Conservation (phyloP, 768 basidiomycete species). For the Exsudoporus frostii region DNA sequence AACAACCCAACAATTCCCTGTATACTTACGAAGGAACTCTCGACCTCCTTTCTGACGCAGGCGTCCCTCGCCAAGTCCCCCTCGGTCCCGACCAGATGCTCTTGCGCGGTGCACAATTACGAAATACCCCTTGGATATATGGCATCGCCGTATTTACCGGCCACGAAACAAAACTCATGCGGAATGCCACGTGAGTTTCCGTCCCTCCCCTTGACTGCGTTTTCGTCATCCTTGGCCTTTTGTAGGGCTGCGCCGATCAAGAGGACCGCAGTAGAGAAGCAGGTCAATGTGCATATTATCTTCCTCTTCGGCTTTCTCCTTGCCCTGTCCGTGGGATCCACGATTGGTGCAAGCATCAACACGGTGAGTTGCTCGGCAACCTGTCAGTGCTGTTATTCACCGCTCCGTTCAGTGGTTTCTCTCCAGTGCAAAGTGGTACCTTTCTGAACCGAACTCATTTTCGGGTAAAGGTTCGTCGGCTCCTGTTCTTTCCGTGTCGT, state of each 20-base stretch:
- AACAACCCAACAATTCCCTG: slow-evolving; percentile 95
- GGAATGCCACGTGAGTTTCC: slow-evolving; percentile 86
- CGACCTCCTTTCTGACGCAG: slow-evolving; percentile 53
- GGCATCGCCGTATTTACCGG: slow-evolving; percentile 93
- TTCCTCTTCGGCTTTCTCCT: slow-evolving; percentile 90
- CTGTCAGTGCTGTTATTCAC: neutral
- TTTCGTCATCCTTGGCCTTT: neutral
- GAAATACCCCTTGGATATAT: slow-evolving; percentile 97
- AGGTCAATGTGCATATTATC: slow-evolving; percentile 95
- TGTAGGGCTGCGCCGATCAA: slow-evolving; percentile 92
- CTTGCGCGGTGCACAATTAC: slow-evolving; percentile 88
- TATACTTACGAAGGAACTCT: slow-evolving; percentile 92
- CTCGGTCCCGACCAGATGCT: slow-evolving; percentile 94
- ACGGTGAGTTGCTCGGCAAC: slow-evolving; percentile 43
- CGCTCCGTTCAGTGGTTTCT: slow-evolving; percentile 68
- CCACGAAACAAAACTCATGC: slow-evolving; percentile 97
- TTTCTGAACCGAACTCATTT: slow-evolving; percentile 60
- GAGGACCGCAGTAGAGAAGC: slow-evolving; percentile 90
- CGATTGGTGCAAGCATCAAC: slow-evolving; percentile 88
- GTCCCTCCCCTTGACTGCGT: neutral
- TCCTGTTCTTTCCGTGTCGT: neutral
- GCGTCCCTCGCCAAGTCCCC: slow-evolving; percentile 76
- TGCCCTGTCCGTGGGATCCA: slow-evolving; percentile 84
- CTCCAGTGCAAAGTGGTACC: slow-evolving; percentile 86
- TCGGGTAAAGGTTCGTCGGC: slow-evolving; percentile 54